These are phyloP conservation scores for Fusarium acutatum DNA, from an alignment of 2,329 filamentous ascomycete genomes.

Conservation along the genomic window DNA sequence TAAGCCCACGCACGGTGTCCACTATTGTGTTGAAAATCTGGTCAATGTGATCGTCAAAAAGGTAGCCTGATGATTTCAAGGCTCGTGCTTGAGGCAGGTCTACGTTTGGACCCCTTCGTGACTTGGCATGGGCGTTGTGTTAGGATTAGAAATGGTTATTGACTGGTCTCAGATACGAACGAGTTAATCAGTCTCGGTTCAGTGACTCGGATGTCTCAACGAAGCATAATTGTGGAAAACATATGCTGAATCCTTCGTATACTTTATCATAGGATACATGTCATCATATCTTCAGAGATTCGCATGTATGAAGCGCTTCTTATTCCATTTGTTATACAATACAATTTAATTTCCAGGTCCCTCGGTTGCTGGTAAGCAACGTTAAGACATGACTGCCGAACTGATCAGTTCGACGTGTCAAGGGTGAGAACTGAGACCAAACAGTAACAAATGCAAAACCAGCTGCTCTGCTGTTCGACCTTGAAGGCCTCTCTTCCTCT, in stretches of 20 bases:
- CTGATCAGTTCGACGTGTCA: constrained; percentile 1
- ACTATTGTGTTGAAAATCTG: background rate
- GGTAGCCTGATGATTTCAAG: background rate
- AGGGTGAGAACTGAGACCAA: constrained; percentile 29
- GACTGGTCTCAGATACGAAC: background rate
- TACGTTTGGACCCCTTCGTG: too few relatives aligned
- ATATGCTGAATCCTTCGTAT: background rate
- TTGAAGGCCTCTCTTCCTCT: constrained; percentile 14
- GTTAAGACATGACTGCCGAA: background rate
- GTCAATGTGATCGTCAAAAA: background rate
- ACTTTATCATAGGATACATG: background rate
- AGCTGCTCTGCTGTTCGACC: constrained; percentile 33
- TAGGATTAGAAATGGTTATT: background rate
- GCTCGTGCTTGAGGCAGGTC: background rate
- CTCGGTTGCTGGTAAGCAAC: background rate
- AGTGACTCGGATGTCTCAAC: background rate
- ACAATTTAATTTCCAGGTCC: constrained; percentile 13
- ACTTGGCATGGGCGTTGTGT: background rate
- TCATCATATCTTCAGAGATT: background rate
- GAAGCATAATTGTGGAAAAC: background rate
- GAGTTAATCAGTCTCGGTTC: background rate
- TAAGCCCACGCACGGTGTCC: constrained; percentile 19
- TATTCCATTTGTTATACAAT: constrained; percentile 38
- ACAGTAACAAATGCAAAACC: constrained; percentile 40
- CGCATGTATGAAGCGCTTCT: constrained; percentile 2